phyloP scores from a whole-genome alignment of 352 stramenopile genomes.

The Globisporangium canariense region DNA sequence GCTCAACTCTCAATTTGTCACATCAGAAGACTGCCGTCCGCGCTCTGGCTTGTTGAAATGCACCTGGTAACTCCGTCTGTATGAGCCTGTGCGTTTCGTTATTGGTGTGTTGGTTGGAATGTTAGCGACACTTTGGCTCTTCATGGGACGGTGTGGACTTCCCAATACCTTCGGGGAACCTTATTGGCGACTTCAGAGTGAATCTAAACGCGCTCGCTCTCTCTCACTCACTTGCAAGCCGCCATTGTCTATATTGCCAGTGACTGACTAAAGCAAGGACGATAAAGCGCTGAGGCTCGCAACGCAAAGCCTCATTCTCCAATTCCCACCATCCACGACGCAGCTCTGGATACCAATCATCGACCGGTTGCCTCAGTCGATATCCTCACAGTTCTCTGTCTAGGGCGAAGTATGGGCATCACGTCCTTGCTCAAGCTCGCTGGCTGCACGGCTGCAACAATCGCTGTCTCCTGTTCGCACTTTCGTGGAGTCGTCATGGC shows the following conservation, averaged over 20 bases:
- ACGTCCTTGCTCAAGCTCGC: neutral
- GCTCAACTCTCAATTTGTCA: too few relatives aligned
- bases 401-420: neutral
- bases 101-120: too few relatives aligned
- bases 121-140: neutral
- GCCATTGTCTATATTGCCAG: neutral
- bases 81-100: too few relatives aligned
- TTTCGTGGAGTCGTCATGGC: neutral
- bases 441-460: neutral
- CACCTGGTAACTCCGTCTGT: too few relatives aligned
- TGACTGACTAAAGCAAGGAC: neutral
- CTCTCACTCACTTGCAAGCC: neutral
- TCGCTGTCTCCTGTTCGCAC: neutral
- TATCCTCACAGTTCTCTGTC: neutral
- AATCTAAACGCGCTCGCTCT: neutral
- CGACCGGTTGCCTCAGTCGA: neutral
- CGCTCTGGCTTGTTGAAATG: too few relatives aligned
- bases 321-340: slow-evolving; percentile 1
- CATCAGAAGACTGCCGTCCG: too few relatives aligned
- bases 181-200: neutral
- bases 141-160: neutral
- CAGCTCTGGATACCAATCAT: slow-evolving; percentile 4
- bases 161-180: neutral
- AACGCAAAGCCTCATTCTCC: neutral
- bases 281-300: neutral